Base-by-base conservation (phyloP, 805 yeast genomes). In the Priceomyces medius region DNA sequence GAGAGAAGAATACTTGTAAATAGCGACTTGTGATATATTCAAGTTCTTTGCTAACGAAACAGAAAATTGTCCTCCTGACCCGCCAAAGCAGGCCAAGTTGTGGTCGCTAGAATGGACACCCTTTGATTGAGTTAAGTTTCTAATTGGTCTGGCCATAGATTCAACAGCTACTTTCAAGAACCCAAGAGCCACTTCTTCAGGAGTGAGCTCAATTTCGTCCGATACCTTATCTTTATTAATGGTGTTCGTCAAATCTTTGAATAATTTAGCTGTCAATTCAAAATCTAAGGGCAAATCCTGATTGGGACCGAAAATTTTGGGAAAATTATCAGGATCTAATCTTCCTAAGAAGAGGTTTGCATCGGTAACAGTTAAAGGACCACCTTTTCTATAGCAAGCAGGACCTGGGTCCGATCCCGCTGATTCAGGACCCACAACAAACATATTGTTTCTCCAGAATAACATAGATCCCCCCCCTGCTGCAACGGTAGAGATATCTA, bases 381-480 rank as follows among this genome's bases (percentile, higher is more conserved):
- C 95, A 12, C 85, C 85, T 53, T 87, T 88, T 44, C 91, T 71
- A 63, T 87, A 87, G 55, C 91, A 85, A 1, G 90, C 87, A 2
- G 96, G 95, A 4, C 95, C 95, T 3, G 96, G 96, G 53, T 87
- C 90, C 2, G 95, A 85, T 3, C 88, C 75, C 7, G 95, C 95
- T 42, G 88, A 80, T 51, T 85, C 91, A 0, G 96, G 96, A 1
- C 96, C 96, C 3, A 87, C 95, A 13, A 74, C 79, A 59, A 86
- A 84, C 35, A 54, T 47, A 2, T 60, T 58, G 40, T 55, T 55
- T 39, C 47, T 46, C 51, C 59, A 60, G 27, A 55, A 59, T 17
- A 61, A 48, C 48, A 64, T 63, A 3, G 66, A 60, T 1, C 72
- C 71, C 20, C 72, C 72, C 20, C 72, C 72, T 6, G 72, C 71